Evolutionary conservation across 176 grass and related monocot species (phyloP), one percentile per base, ranked within the genome.

Genomic region (Rhynchospora tenuis): DNA sequence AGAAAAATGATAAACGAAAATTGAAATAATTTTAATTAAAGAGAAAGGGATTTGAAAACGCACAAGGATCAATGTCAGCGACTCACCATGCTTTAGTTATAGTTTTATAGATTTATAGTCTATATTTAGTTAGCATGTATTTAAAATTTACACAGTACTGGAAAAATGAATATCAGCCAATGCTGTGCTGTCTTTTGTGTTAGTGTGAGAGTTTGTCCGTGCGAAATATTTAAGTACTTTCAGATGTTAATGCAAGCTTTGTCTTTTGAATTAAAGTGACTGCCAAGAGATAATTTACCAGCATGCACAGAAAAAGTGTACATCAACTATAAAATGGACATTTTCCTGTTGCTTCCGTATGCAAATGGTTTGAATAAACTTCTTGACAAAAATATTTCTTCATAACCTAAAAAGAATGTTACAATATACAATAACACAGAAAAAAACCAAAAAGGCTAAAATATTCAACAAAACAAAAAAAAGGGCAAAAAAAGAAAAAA

Each of bases 341-440:
- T 19, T 77, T 56, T 77, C 73, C 31, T 77, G 50, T 9, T 4
- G 24, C 50, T 77, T 55, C 2, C 47, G 11, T 31, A 77, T 56
- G 50, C 50, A 31, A 56, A 56, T 48, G 24, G 24, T 77, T 56
- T 16, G 0, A 56, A 10, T 51, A 56, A 29, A 27, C 22, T 31
- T 56, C 24, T 17, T 77, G 73, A 55, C 73, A 55, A 31, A 56
- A 75, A 77, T 17, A 77, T 31, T 77, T 50, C 73, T 82, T 82
- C 61, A 82, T 82, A 82, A 82, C 59, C 80, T 82, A 82, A 43
- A 68, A 82, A 82, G 12, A 82, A 82, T 82, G 63, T 82, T 82
- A 82, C 24, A 82, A 82, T 82, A 65, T 82, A 82, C 80, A 82
- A 65, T 27, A 20, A 62, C 24, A 78, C 31, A 58, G 47, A 70